A percentile compares a stretch with the other conserved stretches of the same genome.
Conservation (phyloP, 2,329 filamentous ascomycete species). For the Venturia nashicola region DNA sequence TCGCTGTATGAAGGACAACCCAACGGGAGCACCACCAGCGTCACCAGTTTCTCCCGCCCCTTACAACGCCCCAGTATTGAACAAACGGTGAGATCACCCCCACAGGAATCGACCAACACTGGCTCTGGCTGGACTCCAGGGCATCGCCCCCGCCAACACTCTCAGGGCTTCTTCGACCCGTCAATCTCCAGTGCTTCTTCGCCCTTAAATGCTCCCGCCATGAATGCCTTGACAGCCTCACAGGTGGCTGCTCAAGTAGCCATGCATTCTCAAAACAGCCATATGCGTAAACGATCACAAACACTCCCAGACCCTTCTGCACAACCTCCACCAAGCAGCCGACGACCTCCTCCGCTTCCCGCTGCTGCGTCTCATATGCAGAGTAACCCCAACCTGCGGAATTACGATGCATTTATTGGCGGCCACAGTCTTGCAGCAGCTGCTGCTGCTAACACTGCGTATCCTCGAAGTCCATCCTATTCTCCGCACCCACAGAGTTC, state of each 20-base stretch:
- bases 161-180: slow-evolving; percentile 66
- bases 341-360: slow-evolving; percentile 5
- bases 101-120: not conserved
- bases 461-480: slow-evolving; percentile 47
- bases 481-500: slow-evolving; percentile 25
- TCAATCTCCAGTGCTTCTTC: slow-evolving; percentile 51
- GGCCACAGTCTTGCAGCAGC: slow-evolving; percentile 54
- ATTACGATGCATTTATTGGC: slow-evolving; percentile 50
- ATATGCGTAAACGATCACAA: slow-evolving; percentile 56
- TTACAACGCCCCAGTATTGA: slow-evolving; percentile 2
- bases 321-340: slow-evolving; percentile 8
- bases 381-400: slow-evolving; percentile 19
- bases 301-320: slow-evolving; percentile 48
- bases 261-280: slow-evolving; percentile 49
- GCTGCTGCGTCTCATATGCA: slow-evolving; percentile 4
- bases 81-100: not conserved
- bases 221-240: slow-evolving; percentile 44
- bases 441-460: slow-evolving; percentile 61
- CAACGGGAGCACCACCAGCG: not conserved
- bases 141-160: slow-evolving; percentile 56
- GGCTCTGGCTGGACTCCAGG: slow-evolving; percentile 14
- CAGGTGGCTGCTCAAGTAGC: slow-evolving; percentile 70
- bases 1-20: slow-evolving; percentile 4
- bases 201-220: slow-evolving; percentile 37
- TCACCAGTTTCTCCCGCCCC: slow-evolving; percentile 7